Evolutionary conservation across 2,329 filamentous ascomycete species (phyloP), one percentile per base, ranked within the genome.

Genomic region (Blumeria hordei): DNA sequence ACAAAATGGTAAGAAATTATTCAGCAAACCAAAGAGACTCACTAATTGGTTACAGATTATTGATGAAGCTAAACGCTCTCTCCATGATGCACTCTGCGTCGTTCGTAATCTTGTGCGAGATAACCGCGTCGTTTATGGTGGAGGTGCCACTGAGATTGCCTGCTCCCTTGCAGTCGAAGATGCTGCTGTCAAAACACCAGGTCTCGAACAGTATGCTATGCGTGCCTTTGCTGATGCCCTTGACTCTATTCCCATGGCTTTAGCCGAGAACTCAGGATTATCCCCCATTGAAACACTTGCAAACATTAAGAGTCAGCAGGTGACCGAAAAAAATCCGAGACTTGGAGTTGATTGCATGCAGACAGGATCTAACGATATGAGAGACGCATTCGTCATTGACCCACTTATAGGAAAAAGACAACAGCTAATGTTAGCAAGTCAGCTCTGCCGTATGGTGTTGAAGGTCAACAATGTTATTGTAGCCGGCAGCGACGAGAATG

Each of bases 181-280:
- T 63, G 90, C 87, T 32, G 90, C 90, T 45, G 81, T 88, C 65
- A 86, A 94, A 80, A 94, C 87, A 54, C 86, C 88, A 28, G 92
- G 92, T n/a, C 78, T 98, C 41, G 90, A 95, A 71, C 92, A 98
- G 71, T 98, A 98, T 69, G 88, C 90, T 60, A 98, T 98, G 90
- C 85, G 92, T 58, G 92, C 92, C 28, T 98, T 98, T 67, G 79
- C 92, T 58, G 90, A 96, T 69, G 93, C 92, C 5, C 78, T 98
- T 37, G 92, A 98, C 68, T 76, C 85, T 1, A 76, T 98, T 1
- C 92, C 92, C 36, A 92, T 98, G 87, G 87, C 92, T 1, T 76
- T 98, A 58, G 88, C 92, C 9, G 90, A 98, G 76, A 98, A 98
- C 76, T 94, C 86, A 62, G 92, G 92, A 59, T 74, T 96, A 59